Evolutionary conservation across 306 rosid genomes (phyloP), one percentile per base, ranked within the genome.

Genomic region (Quillaja saponaria): DNA sequence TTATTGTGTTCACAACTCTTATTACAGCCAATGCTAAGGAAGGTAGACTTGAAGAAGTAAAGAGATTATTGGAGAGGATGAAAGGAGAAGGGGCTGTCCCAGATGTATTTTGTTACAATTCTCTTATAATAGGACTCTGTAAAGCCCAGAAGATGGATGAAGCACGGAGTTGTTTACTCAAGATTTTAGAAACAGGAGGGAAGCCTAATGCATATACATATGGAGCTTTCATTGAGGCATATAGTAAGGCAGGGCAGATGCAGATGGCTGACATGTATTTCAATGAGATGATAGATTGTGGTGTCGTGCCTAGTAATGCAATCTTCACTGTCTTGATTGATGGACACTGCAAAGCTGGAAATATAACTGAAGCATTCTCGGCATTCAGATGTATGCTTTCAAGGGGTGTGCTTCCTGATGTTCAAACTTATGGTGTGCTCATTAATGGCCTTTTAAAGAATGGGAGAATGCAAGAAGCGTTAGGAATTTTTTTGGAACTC

Each of bases 401-500:
- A 15, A 41, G 55, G 42, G 62, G 71, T 42, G 38, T 42, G 16
- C 46, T 66, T 4, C 71, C 62, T 9, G 54, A 44, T 66, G 62
- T 66, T 31, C 48, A 66, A 66, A 42, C 71, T 20, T 66, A 66
- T 54, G 39, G 62, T 53, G 63, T 66, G 44, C 54, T 66, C 42
- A 66, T 66, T 55, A 54, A 10, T 16, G 18, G 62, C 53, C 71
- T 66, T 21, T 66, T 34, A 3, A 66, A 9, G 71, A 66, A 66
- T 66, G 71, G 71, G 40, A 42, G 53, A 33, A 66, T 66, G 71
- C 13, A 66, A 66, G 61, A 66, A 53, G 71, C 71, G 11, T 40
- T 53, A 40, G 45, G 18, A 39, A 33, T 66, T 45, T 66, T 66
- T 33, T 66, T 62, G 2, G 61, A 66, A 35, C 62, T 66, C 18